Conservation (phyloP, 75 land plant genomes). For the Sequoia sempervirens region DNA sequence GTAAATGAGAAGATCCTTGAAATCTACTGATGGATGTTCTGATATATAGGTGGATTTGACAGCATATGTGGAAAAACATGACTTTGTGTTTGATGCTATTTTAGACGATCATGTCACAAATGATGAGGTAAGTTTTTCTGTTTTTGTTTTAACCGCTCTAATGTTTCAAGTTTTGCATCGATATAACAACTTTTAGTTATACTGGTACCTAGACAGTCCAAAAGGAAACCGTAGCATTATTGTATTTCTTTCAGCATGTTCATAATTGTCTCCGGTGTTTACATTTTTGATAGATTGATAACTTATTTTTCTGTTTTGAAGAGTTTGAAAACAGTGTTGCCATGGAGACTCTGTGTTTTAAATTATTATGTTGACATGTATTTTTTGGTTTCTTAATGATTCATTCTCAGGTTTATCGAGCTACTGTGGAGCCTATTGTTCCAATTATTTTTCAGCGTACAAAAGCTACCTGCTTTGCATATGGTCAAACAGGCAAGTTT, state of each 20-base stretch:
- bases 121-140: conserved; percentile 67
- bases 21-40: neutral
- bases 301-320: neutral
- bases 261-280: neutral
- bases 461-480: conserved; percentile 99
- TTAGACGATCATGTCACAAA: conserved; percentile 83
- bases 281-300: neutral
- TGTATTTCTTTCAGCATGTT: neutral
- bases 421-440: conserved; percentile 93
- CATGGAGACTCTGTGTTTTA: neutral
- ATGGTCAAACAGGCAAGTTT: conserved; percentile 88
- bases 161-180: neutral
- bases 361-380: neutral
- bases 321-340: neutral
- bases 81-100: conserved; percentile 97
- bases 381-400: neutral
- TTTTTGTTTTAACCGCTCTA: neutral
- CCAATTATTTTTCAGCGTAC: conserved; percentile 91
- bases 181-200: conserved; percentile 1
- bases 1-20: neutral
- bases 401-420: conserved; percentile 76
- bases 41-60: conserved; percentile 86
- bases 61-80: conserved; percentile 98
- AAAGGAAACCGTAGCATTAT: neutral
- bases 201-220: neutral